phyloP scores from a whole-genome alignment of 345 rosid genomes.

The Pistacia integerrima region DNA sequence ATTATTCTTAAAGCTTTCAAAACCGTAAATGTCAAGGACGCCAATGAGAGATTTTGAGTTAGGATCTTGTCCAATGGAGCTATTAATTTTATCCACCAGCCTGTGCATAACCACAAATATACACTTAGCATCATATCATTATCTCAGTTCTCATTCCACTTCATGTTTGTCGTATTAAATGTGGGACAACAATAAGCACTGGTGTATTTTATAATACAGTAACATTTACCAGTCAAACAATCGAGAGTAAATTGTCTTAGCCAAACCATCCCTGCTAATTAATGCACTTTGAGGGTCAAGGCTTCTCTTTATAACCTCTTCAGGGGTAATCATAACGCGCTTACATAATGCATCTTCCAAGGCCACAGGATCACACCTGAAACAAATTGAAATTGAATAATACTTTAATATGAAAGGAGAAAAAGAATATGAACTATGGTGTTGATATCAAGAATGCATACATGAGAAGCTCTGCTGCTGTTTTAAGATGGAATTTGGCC shows the following conservation, averaged over 20 bases:
- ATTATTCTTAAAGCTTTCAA: constrained; percentile 90
- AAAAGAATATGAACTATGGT: constrained; percentile 6
- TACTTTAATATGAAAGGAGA: background rate
- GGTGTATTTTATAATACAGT: background rate
- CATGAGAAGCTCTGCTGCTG: constrained; percentile 87
- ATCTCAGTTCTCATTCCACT: background rate
- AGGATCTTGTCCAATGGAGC: constrained; percentile 88
- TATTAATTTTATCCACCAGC: constrained; percentile 85
- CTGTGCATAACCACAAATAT: constrained; percentile 43
- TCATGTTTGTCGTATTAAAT: constrained; percentile 5
- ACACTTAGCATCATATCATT: constrained; percentile 1
- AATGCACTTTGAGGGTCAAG: constrained; percentile 89
- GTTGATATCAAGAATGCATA: constrained; percentile 29
- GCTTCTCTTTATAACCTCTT: constrained; percentile 90
- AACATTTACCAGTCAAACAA: constrained; percentile 79
- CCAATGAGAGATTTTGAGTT: constrained; percentile 84
- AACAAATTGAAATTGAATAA: constrained; percentile 13
- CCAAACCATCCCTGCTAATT: constrained; percentile 86
- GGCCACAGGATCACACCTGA: constrained; percentile 73
- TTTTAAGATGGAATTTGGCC: constrained; percentile 76
- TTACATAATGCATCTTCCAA: constrained; percentile 94
- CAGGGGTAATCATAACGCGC: constrained; percentile 97
- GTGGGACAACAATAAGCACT: background rate
- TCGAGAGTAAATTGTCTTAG: constrained; percentile 88
- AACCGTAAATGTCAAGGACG: constrained; percentile 91